A percentile compares a stretch with the other conserved stretches of the same genome.
Evolutionary conservation across 129 eudicot species (phyloP).

Genomic region (Cynara cardunculus): DNA sequence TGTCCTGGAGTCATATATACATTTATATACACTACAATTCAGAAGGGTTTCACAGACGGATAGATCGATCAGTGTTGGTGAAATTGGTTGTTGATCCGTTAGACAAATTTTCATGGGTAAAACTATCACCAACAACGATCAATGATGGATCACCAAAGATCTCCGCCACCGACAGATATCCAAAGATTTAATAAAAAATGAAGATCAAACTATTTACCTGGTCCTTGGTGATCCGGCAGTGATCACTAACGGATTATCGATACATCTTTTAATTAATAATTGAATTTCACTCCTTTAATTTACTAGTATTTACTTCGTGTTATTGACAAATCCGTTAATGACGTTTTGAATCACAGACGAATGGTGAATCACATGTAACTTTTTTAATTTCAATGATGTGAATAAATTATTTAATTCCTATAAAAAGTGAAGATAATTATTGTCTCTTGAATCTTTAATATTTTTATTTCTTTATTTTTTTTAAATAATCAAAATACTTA

Average conservation of each 20-base stretch:
- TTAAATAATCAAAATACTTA: not conserved
- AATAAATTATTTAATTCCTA: not conserved
- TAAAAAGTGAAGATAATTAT: not conserved
- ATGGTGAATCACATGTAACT: not conserved
- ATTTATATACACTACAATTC: no score
- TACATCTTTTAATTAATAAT: no score
- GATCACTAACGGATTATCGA: not conserved
- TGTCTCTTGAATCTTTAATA: not conserved
- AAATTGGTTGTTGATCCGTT: not conserved
- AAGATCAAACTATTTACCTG: not conserved
- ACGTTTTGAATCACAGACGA: not conserved
- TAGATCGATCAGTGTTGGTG: no score
- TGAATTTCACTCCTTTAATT: no score
- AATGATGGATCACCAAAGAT: not conserved
- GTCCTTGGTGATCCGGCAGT: no score
- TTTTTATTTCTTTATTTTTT: not conserved
- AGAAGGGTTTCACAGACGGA: not conserved
- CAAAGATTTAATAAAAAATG: no score
- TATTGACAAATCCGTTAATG: not conserved
- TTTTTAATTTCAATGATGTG: not conserved
- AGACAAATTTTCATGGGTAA: not conserved
- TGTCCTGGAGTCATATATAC: not conserved
- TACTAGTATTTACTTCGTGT: not conserved
- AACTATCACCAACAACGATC: no score
- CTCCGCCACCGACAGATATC: no score